Base-by-base conservation (phyloP, 1,139 yeast species). In the Candida sanyaensis region DNA sequence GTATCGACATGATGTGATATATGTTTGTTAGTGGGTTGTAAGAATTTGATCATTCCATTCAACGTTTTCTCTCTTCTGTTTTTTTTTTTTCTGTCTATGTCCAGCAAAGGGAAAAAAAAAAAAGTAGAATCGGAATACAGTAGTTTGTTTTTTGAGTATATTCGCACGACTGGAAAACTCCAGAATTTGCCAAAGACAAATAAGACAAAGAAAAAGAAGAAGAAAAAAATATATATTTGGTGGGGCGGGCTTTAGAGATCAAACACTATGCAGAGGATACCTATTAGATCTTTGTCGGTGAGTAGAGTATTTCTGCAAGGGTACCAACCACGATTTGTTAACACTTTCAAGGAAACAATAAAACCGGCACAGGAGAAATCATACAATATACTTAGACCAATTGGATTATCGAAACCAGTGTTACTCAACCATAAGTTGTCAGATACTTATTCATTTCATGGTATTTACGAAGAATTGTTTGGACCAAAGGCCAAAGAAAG, bases 401-500 rank as follows among this genome's bases (percentile, higher is more conserved):
- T 75, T 53, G 80, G 80, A 3, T 65, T 73, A 45, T 68, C 66
- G 27, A 51, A 56, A 6, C 75, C 75, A 2, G 55, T 62, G 2
- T 51, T 68, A 21, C 54, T 71, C 40, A 68, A 70, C 48, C 66
- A 64, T 39, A 59, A 56, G 33, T 56, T 58, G 28, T 47, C 53
- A 8, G 53, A 53, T 28, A 61, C 64, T 9, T 61, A 64, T 44
- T 55, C 64, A 2, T 44, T 65, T 12, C 47, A 56, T 11, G 60
- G 61, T 39, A 48, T 70, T n/a, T 58, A 52, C 34, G 53, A 61
- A 41, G 64, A 65, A 41, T 42, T 69, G 17, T 73, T 75, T 54
- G 64, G 74, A 41, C 53, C 60, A 4, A 74, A 78, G 64, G 68
- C 77, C 49, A 68, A 78, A 71, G 76, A 84, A 74, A 55, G 79